Evolutionary conservation across 2,329 filamentous ascomycete genomes (phyloP).

Genomic region (Exophiala sp.): DNA sequence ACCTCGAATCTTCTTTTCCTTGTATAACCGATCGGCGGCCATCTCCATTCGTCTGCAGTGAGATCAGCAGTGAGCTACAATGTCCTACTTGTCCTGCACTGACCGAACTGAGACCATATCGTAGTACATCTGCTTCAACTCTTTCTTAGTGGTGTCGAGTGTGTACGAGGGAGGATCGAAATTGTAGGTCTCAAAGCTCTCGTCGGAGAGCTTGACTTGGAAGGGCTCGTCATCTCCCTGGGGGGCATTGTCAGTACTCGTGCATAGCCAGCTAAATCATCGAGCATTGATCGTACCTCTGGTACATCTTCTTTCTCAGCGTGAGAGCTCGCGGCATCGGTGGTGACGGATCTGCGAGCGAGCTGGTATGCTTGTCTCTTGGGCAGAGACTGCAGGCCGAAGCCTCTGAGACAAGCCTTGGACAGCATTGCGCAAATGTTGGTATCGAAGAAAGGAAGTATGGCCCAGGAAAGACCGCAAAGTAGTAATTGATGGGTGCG

Average conservation of each 20-base stretch:
- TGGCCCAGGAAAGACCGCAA: slow-evolving; percentile 2
- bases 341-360: slow-evolving; percentile 77
- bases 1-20: slow-evolving; percentile 99
- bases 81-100: slow-evolving; percentile 32
- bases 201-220: slow-evolving; percentile 86
- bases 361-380: slow-evolving; percentile 46
- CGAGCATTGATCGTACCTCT: slow-evolving; percentile 55
- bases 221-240: slow-evolving; percentile 94
- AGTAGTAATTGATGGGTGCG: slow-evolving; percentile 5
- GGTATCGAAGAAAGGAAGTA: slow-evolving; percentile 4
- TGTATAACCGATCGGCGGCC: slow-evolving; percentile 98
- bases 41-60: slow-evolving; percentile 90
- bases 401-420: slow-evolving; percentile 26
- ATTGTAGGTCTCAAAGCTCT: slow-evolving; percentile 99
- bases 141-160: slow-evolving; percentile 90
- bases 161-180: slow-evolving; percentile 94
- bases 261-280: not conserved
- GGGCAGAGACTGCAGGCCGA: slow-evolving; percentile 31
- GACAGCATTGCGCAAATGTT: slow-evolving; percentile 23
- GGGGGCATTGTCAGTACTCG: slow-evolving; percentile 8
- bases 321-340: slow-evolving; percentile 88
- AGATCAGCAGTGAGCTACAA: not conserved
- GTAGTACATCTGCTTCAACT: slow-evolving; percentile 98
- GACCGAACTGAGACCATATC: slow-evolving; percentile 96
- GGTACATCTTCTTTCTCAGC: slow-evolving; percentile 74